A percentile compares a stretch with the other conserved stretches of the same genome.
phyloP scores from a whole-genome alignment of 495 filamentous ascomycete species.

The Evansstolkia leycettana region DNA sequence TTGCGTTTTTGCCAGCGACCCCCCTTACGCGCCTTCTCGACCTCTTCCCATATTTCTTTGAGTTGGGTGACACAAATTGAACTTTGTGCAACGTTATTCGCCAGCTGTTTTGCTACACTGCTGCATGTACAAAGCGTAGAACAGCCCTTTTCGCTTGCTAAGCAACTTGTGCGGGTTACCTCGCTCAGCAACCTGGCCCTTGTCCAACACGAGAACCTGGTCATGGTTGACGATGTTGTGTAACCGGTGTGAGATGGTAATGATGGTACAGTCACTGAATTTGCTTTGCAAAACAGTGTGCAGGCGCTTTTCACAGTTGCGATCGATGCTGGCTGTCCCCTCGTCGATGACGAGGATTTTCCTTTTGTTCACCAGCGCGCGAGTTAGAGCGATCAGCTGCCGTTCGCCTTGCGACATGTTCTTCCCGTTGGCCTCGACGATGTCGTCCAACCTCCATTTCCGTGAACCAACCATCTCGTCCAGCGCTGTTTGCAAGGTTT shows the following conservation, averaged over 20 bases:
- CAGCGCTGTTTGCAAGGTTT: constrained; percentile 15
- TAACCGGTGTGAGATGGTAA: constrained; percentile 65
- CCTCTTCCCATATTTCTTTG: too few species aligned
- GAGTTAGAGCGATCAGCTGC: constrained; percentile 60
- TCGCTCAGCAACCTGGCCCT: constrained; percentile 47
- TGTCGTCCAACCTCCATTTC: constrained; percentile 14
- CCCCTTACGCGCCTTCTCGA: too few species aligned
- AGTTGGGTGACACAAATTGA: too few species aligned
- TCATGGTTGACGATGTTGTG: constrained; percentile 67
- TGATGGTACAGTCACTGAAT: constrained; percentile 49
- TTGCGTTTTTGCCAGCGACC: too few species aligned
- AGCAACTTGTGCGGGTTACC: neutral
- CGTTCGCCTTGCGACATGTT: constrained; percentile 67
- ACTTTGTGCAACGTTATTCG: too few species aligned
- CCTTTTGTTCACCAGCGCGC: constrained; percentile 69
- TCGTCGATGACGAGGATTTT: constrained; percentile 69
- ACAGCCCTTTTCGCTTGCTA: too few species aligned
- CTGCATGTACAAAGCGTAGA: too few species aligned
- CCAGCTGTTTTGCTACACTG: too few species aligned
- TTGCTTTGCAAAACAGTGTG: constrained; percentile 55
- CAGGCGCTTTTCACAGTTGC: constrained; percentile 53
- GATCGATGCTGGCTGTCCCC: constrained; percentile 49
- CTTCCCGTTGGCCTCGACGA: constrained; percentile 54
- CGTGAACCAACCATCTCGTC: neutral
- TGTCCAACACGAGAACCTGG: constrained; percentile 55